These are phyloP conservation scores for Candida sakaeoensis DNA, from an alignment of 805 yeast species.

Conservation along the genomic window DNA sequence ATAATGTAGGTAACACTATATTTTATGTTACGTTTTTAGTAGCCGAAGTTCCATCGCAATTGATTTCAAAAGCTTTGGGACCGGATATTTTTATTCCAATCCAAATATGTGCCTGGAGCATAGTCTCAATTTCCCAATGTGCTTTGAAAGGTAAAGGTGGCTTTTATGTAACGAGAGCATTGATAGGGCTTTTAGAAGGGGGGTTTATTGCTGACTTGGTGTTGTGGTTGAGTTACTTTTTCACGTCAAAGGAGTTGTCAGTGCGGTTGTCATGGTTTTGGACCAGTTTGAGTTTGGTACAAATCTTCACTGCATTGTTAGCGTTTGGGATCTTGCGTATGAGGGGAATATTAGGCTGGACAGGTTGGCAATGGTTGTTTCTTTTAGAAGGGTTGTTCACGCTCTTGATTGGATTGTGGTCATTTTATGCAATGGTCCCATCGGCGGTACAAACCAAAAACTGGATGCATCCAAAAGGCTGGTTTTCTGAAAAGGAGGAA, in stretches of 20 bases:
- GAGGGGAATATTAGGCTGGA: conserved; percentile 40
- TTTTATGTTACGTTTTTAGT: conserved; percentile 48
- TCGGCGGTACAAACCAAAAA: conserved; percentile 48
- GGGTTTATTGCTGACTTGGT: conserved; percentile 66
- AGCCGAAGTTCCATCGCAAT: conserved; percentile 64
- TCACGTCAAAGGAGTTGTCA: conserved; percentile 54
- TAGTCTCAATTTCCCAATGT: conserved; percentile 49
- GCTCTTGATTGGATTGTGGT: conserved; percentile 43
- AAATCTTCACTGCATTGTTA: conserved; percentile 28
- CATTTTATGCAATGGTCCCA: conserved; percentile 49
- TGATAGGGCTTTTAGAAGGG: conserved; percentile 58
- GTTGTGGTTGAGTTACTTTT: conserved; percentile 65
- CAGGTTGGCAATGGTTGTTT: conserved; percentile 65
- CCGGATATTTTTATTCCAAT: conserved; percentile 60
- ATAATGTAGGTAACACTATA: conserved; percentile 56
- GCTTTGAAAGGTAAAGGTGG: conserved; percentile 29
- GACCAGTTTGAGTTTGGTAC: conserved; percentile 24
- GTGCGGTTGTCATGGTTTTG: conserved; percentile 48
- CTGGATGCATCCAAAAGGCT: conserved; percentile 44
- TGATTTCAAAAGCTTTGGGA: conserved; percentile 58
- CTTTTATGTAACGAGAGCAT: conserved; percentile 46
- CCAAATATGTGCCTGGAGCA: conserved; percentile 54
- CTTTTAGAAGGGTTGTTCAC: conserved; percentile 60
- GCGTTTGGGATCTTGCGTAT: conserved; percentile 52
- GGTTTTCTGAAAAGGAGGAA: conserved; percentile 49